Percentiles rank a stretch among this genome's conserved stretches.
Evolutionary conservation across 225 moss, liverwort and hornwort genomes (phyloP).

Genomic region (Ulota crispa): DNA sequence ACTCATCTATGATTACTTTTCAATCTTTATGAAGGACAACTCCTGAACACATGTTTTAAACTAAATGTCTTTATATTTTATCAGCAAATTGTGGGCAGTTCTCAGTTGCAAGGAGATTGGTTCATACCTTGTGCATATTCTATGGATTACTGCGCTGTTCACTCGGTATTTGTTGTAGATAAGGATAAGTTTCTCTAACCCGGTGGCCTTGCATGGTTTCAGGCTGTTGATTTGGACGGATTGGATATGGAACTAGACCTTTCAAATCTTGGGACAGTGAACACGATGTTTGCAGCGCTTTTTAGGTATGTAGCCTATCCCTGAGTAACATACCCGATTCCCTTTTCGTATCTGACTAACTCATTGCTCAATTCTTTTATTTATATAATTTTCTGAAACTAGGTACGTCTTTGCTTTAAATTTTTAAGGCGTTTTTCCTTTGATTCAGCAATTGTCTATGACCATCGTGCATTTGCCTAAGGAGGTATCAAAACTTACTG

Average conservation of each 20-base stretch:
- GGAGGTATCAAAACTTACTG: not conserved
- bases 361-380: not conserved
- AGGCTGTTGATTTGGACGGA: constrained; percentile 95
- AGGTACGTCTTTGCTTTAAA: not conserved
- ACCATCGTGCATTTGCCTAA: not conserved
- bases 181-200: not conserved
- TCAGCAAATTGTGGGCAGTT: not conserved
- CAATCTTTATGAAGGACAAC: not conserved
- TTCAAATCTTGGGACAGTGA: constrained; percentile 91
- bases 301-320: constrained; percentile 62
- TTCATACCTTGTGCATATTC: not conserved
- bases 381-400: not conserved
- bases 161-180: not conserved
- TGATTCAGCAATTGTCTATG: not conserved
- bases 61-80: not conserved
- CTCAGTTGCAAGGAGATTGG: not conserved
- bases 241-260: constrained; percentile 98
- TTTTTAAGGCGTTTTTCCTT: not conserved
- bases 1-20: not conserved
- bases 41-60: not conserved
- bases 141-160: not conserved
- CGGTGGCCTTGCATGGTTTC: constrained; percentile 18
- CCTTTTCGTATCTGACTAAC: not conserved
- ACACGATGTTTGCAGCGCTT: constrained; percentile 96
- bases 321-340: not conserved